Evolutionary conservation across 2,329 filamentous ascomycete species (phyloP).

Genomic region (Cytospora mali): DNA sequence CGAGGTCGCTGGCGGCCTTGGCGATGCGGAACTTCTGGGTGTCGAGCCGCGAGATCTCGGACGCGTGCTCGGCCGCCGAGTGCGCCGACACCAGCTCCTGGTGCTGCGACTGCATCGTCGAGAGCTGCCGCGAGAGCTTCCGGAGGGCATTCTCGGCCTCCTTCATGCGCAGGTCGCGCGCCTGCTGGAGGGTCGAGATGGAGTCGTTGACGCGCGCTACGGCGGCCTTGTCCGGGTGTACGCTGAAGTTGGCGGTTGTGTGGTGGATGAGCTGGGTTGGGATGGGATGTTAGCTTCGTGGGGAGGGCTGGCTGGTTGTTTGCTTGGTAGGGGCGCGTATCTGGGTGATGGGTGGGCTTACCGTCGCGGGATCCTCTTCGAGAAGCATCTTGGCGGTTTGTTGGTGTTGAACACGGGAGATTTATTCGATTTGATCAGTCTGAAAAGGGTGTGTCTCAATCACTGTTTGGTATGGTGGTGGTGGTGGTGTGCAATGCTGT

Average conservation of each 20-base stretch:
- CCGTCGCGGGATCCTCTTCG: conserved; percentile 87
- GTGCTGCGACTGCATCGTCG: conserved; percentile 75
- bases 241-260: conserved; percentile 95
- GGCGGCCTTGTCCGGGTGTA: conserved; percentile 80
- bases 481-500: neutral
- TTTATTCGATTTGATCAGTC: neutral
- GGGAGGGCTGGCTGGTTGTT: conserved; percentile 32
- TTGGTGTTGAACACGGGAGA: neutral
- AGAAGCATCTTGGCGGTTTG: conserved; percentile 73
- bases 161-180: conserved; percentile 75
- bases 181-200: conserved; percentile 78
- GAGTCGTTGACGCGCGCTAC: conserved; percentile 84
- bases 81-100: conserved; percentile 74
- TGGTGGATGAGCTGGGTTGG: conserved; percentile 80
- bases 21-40: conserved; percentile 92
- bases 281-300: neutral
- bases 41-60: conserved; percentile 82
- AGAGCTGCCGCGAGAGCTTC: conserved; percentile 74
- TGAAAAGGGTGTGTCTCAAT: neutral
- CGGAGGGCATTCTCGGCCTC: conserved; percentile 69
- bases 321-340: neutral
- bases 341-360: conserved; percentile 46
- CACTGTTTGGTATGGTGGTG: neutral
- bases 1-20: conserved; percentile 85
- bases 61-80: conserved; percentile 78